Base-by-base conservation (phyloP, 202 grass and related monocot species). In the Cymbopogon flexuosus region DNA sequence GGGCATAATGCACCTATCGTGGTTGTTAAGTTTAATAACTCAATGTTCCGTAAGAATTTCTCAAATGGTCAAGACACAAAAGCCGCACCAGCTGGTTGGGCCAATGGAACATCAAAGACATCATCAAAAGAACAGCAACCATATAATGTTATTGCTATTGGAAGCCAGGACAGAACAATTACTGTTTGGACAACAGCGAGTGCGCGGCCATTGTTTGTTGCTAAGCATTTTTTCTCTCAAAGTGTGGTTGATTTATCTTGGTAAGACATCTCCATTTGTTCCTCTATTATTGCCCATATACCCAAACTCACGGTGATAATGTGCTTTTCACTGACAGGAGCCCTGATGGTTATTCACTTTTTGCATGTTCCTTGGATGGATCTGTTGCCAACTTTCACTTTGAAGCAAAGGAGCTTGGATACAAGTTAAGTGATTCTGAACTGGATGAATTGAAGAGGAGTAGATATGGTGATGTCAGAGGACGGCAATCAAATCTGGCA, bases 201-300 rank as follows among this genome's bases (percentile, higher is more conserved):
- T 88, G 90, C 96, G 22, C 79, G 96, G 0, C 96, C 92, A 69
- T 82, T 98, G 30, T 98, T 98, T 88, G 96, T 98, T 80, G 96
- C 96, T 7, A 98, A 98, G 69, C 96, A 98, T 88, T 98, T 95
- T 68, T 98, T 98, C 77, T 86, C 92, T 30, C 96, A 98, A 86
- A 98, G 96, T 13, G 95, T 98, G 68, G 95, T 98, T 77, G 95
- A 98, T 91, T 89, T 98, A 86, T 91, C 95, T 83, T 98, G 96
- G 96, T 98, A 88, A 84, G 78, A 41, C 23, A 65, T 39, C 73
- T 76, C 40, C 15, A 0, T 70, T 47, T 47, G 31, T 65, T 18
- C 42, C 47, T 77, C 4, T 78, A 62, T 6, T 81, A 40, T 82
- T 16, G n/a, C 51, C 18, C 60, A 6, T 86, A 52, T 83, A 19